phyloP scores from a whole-genome alignment of 352 stramenopile genomes.

The Peronospora tabacina region DNA sequence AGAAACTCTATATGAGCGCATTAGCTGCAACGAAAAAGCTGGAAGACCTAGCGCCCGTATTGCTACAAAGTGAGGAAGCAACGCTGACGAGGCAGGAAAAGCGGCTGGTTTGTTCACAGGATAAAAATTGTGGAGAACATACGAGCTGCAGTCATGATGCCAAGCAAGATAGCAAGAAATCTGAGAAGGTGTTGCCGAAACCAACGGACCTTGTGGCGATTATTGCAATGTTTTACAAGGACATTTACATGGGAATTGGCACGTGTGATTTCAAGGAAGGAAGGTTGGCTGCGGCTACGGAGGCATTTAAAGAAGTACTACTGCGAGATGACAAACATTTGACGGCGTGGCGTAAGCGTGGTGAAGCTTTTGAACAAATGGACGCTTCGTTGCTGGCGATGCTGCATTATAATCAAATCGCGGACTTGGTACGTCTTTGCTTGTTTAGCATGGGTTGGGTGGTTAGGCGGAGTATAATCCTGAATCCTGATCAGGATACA shows the following conservation, averaged over 20 bases:
- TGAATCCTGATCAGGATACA: constrained; percentile 20
- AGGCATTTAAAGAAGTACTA: constrained; percentile 66
- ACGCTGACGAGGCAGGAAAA: neutral
- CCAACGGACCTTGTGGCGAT: constrained; percentile 45
- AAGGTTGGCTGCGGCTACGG: constrained; percentile 33
- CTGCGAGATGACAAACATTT: constrained; percentile 42
- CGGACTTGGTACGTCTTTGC: constrained; percentile 25
- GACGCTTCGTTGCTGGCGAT: constrained; percentile 49
- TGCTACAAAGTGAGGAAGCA: constrained; percentile 23
- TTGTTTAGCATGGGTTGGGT: neutral
- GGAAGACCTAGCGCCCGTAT: constrained; percentile 32
- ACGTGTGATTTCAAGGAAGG: constrained; percentile 28
- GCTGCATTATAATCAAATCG: constrained; percentile 60
- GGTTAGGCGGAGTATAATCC: neutral
- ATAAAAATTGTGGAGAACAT: constrained; percentile 2
- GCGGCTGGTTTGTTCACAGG: neutral
- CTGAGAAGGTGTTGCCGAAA: constrained; percentile 23
- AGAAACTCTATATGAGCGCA: constrained; percentile 28
- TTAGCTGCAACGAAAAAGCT: constrained; percentile 29
- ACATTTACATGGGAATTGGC: constrained; percentile 51
- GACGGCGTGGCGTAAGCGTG: constrained; percentile 44
- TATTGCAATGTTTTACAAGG: constrained; percentile 61
- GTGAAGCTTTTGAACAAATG: constrained; percentile 50
- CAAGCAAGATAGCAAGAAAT: constrained; percentile 9
- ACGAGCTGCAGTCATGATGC: constrained; percentile 13